A percentile compares a stretch with the other conserved stretches of the same genome.
Conservation (phyloP, 768 basidiomycete species). For the Imleria badia region DNA sequence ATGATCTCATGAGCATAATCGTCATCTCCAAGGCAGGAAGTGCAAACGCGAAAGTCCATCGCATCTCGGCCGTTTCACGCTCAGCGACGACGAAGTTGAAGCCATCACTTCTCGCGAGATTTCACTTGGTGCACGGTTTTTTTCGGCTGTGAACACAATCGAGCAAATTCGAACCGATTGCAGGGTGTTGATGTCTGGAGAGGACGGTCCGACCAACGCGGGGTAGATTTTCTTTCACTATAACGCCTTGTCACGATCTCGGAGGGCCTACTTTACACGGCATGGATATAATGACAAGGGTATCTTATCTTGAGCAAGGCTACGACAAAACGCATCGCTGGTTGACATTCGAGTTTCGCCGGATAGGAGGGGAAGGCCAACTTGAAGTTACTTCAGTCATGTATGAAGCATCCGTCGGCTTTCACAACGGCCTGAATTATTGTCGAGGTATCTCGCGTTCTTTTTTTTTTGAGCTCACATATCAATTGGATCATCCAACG, state of each 20-base stretch:
- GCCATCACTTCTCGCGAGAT: constrained; percentile 79
- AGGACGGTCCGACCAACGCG: constrained; percentile 73
- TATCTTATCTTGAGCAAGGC: constrained; percentile 81
- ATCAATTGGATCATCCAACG: constrained; percentile 40
- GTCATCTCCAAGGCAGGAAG: constrained; percentile 50
- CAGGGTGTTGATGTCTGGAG: constrained; percentile 81
- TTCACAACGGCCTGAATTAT: constrained; percentile 72
- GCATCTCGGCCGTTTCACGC: constrained; percentile 82
- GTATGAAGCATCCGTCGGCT: constrained; percentile 75
- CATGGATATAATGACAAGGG: constrained; percentile 84
- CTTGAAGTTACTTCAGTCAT: constrained; percentile 66
- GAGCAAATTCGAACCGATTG: constrained; percentile 84
- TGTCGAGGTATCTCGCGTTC: constrained; percentile 34
- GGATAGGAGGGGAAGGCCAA: constrained; percentile 70
- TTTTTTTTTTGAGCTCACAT: not conserved
- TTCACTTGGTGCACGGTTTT: constrained; percentile 71
- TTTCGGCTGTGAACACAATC: constrained; percentile 84
- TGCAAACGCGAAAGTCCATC: constrained; percentile 71
- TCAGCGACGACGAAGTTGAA: constrained; percentile 68
- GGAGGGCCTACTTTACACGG: constrained; percentile 39
- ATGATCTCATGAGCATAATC: not conserved
- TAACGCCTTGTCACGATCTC: not conserved
- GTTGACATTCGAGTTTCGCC: constrained; percentile 81
- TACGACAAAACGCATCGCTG: constrained; percentile 89
- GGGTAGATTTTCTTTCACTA: constrained; percentile 48